These are phyloP conservation scores for Kondoa subrosea DNA, from an alignment of 768 basidiomycete species.

Conservation along the genomic window DNA sequence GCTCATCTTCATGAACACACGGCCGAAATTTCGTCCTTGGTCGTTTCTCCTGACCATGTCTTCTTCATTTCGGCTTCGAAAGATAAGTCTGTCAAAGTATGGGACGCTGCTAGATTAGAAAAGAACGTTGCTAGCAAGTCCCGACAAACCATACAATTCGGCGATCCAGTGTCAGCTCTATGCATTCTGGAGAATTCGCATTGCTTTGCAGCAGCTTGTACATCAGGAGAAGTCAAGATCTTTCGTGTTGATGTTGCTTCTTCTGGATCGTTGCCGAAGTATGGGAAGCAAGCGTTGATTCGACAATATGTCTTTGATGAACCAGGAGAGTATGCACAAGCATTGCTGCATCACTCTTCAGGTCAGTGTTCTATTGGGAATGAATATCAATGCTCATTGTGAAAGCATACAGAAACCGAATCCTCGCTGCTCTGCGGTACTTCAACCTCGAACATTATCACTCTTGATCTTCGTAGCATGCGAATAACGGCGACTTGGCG, in stretches of 20 bases:
- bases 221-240: conserved; percentile 66
- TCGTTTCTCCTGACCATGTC: conserved; percentile 78
- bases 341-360: conserved; percentile 62
- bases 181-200: conserved; percentile 68
- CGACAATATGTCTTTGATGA: conserved; percentile 60
- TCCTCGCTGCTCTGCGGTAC: conserved; percentile 77
- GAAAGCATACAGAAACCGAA: conserved; percentile 41
- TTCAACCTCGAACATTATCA: conserved; percentile 53
- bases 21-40: conserved; percentile 58
- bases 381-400: no score
- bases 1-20: conserved; percentile 70
- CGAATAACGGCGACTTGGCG: conserved; percentile 55
- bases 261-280: conserved; percentile 59
- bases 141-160: conserved; percentile 35
- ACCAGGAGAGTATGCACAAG: conserved; percentile 62
- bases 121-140: conserved; percentile 75
- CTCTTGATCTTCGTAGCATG: conserved; percentile 76
- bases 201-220: conserved; percentile 68
- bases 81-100: conserved; percentile 36
- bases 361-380: conserved; percentile 36
- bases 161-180: conserved; percentile 50
- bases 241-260: conserved; percentile 62
- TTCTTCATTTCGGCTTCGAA: conserved; percentile 47
- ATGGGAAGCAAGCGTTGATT: conserved; percentile 59
- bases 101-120: conserved; percentile 65